phyloP scores from a whole-genome alignment of 768 basidiomycete genomes.

The Boletus huronensis region DNA sequence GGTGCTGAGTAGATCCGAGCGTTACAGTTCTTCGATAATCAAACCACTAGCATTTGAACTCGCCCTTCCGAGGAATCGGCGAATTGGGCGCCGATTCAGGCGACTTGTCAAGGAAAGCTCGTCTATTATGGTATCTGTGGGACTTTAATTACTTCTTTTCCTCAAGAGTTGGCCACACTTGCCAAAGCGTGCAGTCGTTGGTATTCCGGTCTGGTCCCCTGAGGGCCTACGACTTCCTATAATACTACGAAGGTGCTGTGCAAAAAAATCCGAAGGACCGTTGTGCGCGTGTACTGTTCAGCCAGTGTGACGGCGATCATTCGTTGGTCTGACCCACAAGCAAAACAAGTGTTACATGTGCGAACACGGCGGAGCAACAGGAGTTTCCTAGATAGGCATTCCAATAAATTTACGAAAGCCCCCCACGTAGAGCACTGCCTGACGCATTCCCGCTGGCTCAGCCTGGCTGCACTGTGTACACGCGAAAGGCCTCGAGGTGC shows the following conservation, averaged over 20 bases:
- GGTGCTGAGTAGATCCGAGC: constrained; percentile 52
- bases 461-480: constrained; percentile 19
- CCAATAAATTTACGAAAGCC: not conserved
- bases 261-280: not conserved
- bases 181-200: not conserved
- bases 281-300: not conserved
- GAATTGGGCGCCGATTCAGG: constrained; percentile 44
- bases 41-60: constrained; percentile 50
- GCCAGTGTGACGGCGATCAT: not conserved
- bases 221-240: not conserved
- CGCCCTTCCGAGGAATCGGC: constrained; percentile 41
- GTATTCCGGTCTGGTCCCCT: not conserved
- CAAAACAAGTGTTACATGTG: not conserved
- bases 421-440: too few relatives aligned
- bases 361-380: not conserved
- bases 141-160: constrained; percentile 11
- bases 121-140: constrained; percentile 19
- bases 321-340: not conserved
- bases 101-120: constrained; percentile 38
- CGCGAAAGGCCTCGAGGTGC: constrained; percentile 25
- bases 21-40: constrained; percentile 46
- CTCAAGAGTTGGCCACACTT: not conserved
- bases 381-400: not conserved
- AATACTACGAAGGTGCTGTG: not conserved
- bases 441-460: constrained; percentile 12